Evolutionary conservation across 2,329 filamentous ascomycete species (phyloP).

Genomic region (Talaromyces atroroseus): DNA sequence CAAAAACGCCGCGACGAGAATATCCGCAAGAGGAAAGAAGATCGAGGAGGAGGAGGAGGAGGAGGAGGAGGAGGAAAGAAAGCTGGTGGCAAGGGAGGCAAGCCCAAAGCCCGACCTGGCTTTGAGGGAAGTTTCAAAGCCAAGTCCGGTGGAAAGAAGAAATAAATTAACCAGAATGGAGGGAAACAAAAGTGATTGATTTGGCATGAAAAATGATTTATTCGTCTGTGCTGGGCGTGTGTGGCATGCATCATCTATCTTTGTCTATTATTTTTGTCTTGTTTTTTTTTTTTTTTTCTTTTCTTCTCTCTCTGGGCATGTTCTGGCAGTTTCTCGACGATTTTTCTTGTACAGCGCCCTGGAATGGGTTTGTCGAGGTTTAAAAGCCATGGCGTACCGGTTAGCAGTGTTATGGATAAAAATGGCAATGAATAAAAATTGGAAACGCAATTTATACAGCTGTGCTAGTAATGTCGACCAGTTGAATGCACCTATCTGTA

Average conservation of each 20-base stretch:
- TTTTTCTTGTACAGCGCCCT: background rate
- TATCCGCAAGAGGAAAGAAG: constrained; percentile 66
- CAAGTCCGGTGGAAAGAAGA: constrained; percentile 41
- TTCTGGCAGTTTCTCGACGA: background rate
- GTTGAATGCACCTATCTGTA: too few relatives aligned
- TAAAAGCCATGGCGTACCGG: background rate
- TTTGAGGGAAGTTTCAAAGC: constrained; percentile 68
- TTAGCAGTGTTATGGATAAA: background rate
- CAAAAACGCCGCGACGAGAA: constrained; percentile 81
- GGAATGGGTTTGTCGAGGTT: background rate
- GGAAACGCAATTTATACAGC: background rate
- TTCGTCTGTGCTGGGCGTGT: background rate
- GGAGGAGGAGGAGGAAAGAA: constrained; percentile 24
- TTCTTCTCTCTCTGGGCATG: too few relatives aligned
- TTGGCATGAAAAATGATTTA: background rate
- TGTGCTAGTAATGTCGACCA: too few relatives aligned
- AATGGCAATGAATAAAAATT: background rate
- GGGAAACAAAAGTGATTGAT: background rate
- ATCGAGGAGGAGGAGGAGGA: constrained; percentile 50
- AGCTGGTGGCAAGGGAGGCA: constrained; percentile 22
- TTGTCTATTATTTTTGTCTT: background rate
- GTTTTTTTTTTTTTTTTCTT: too few relatives aligned
- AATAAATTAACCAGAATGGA: constrained; percentile 19
- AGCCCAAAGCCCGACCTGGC: constrained; percentile 56
- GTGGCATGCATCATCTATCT: background rate